Conservation (phyloP, 1,139 yeast species). For the Pichia sp. region DNA sequence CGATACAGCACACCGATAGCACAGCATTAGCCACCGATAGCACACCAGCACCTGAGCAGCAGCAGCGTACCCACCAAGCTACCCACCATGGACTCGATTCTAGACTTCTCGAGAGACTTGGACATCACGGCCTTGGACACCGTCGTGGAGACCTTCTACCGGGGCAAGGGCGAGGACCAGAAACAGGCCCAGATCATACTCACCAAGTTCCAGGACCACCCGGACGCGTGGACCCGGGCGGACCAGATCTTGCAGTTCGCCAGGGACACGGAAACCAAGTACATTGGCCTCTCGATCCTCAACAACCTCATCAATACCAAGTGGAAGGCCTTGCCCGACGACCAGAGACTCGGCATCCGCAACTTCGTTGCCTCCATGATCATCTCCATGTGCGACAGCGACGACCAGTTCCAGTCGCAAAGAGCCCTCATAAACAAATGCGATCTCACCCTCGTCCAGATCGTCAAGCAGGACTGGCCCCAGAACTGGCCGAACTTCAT, state of each 20-base stretch:
- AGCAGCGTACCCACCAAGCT: neutral
- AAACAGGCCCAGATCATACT: constrained; percentile 78
- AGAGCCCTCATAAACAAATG: constrained; percentile 87
- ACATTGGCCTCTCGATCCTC: constrained; percentile 83
- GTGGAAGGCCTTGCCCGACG: constrained; percentile 89
- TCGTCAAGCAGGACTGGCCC: constrained; percentile 98
- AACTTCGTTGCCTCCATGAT: constrained; percentile 93
- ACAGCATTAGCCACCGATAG: no score
- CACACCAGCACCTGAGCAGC: no score
- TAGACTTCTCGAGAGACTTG: constrained; percentile 80
- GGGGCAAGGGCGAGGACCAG: constrained; percentile 76
- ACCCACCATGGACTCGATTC: constrained; percentile 68
- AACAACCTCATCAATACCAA: constrained; percentile 86
- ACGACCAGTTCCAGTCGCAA: constrained; percentile 66
- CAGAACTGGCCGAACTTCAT: constrained; percentile 96
- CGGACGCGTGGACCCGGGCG: constrained; percentile 93
- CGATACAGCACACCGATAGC: neutral
- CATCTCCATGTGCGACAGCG: constrained; percentile 84
- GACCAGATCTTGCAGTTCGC: constrained; percentile 83
- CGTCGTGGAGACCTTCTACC: constrained; percentile 83
- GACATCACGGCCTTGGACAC: constrained; percentile 78
- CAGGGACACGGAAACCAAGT: constrained; percentile 79
- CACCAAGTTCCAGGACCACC: constrained; percentile 88
- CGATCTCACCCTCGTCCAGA: constrained; percentile 88
- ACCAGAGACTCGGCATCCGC: constrained; percentile 83